Evolutionary conservation across 352 stramenopile species (phyloP).

Genomic region (Phytophthora sp.): DNA sequence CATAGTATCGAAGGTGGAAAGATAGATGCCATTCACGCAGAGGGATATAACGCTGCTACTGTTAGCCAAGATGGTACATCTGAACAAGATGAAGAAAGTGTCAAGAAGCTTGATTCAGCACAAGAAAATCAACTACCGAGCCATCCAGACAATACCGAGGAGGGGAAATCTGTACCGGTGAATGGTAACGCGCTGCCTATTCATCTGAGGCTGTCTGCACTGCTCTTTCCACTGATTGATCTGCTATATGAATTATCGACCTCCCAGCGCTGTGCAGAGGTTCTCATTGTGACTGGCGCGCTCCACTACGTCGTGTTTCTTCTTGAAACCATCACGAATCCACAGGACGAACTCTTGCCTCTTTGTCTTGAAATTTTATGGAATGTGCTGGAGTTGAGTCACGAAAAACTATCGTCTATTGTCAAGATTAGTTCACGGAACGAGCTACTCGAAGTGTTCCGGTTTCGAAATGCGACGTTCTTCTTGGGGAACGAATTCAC

Average conservation of each 20-base stretch:
- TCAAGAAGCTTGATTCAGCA: not conserved
- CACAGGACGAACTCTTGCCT: conserved; percentile 72
- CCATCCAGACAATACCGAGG: not conserved
- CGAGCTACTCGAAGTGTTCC: conserved; percentile 65
- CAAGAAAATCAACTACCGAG: conserved; percentile 2
- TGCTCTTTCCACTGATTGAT: conserved; percentile 71
- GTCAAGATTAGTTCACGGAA: conserved; percentile 53
- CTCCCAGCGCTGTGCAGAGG: conserved; percentile 69
- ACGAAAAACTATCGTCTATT: conserved; percentile 55
- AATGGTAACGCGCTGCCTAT: conserved; percentile 20
- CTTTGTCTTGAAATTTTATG: conserved; percentile 77
- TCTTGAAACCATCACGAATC: conserved; percentile 54
- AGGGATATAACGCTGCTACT: not conserved
- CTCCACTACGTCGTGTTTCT: conserved; percentile 77
- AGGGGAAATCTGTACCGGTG: conserved; percentile 19
- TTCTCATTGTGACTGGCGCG: conserved; percentile 64
- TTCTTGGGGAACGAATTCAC: conserved; percentile 69
- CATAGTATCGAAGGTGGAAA: not conserved
- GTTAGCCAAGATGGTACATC: not conserved
- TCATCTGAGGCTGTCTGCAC: conserved; percentile 30
- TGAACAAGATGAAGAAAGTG: not conserved
- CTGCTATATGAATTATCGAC: conserved; percentile 72
- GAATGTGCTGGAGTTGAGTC: conserved; percentile 75
- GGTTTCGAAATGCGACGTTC: conserved; percentile 65
- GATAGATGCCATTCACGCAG: not conserved